Evolutionary conservation across 441 rosid species (phyloP), one percentile per base, ranked within the genome.

Genomic region (Pelargonium citronellum): DNA sequence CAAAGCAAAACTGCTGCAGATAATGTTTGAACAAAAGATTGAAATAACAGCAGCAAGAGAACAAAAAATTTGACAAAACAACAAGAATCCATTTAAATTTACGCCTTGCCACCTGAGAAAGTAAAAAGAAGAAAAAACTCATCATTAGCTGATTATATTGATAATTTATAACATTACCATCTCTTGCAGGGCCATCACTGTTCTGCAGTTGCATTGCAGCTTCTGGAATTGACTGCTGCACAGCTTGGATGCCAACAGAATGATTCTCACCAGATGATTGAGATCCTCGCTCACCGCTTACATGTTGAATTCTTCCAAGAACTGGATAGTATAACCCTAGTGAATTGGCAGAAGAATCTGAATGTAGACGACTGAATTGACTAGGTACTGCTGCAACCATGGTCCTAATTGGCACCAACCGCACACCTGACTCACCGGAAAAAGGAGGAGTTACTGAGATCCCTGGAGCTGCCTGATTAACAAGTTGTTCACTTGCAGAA

Each of bases 351-450:
- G 86, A 78, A 63, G 88, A 83, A 73, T 89, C 90, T 24, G 91
- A 82, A 15, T 90, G 81, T 74, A 78, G 66, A 51, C 69, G 86
- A 73, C 83, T 71, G 69, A 86, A 81, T 55, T 87, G 58, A 46
- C 82, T 79, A 46, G 90, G 90, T 61, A 83, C 84, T 55, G 91
- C 85, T 11, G 88, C 90, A 68, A 87, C 87, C 86, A 86, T 75
- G 10, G 90, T 86, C 73, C 91, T 82, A 71, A 89, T 72, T 44
- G 95, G 91, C 73, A 89, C 81, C 15, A 84, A 85, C 72, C 91
- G 79, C 5, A 86, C 87, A 39, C 90, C 87, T 72, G 90, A 69
- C 53, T 89, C 91, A 68, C 84, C 84, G 66, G 84, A 70, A 62
- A 83, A 75, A 69, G 86, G 55, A 63, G 85, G 75, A 68, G 72